Evolutionary conservation across 2,329 filamentous ascomycete genomes (phyloP).

Genomic region (Penicillium sp.): DNA sequence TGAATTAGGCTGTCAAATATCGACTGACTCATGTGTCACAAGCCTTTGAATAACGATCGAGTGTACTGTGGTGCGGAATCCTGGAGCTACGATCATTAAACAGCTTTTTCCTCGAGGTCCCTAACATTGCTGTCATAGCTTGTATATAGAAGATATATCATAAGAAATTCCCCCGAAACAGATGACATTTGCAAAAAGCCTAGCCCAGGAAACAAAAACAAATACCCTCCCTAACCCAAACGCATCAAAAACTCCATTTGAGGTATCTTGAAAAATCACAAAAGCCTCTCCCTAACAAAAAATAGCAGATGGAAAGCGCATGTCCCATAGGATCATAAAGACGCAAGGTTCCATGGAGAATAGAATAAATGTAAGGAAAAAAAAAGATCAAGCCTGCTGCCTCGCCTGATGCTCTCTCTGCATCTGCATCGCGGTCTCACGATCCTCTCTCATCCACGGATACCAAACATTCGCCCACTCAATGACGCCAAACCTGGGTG

Average conservation of each 20-base stretch:
- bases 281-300: constrained; percentile 1
- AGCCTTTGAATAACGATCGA: too few species aligned
- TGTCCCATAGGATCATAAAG: constrained; percentile 6
- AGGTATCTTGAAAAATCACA: constrained; percentile 16
- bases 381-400: constrained; percentile 10
- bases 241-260: constrained; percentile 6
- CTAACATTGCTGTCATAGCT: not conserved
- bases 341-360: not conserved
- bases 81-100: too few species aligned
- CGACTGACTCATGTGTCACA: too few species aligned
- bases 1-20: too few species aligned
- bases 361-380: not conserved
- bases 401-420: constrained; percentile 12
- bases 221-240: not conserved
- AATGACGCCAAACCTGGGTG: constrained; percentile 41
- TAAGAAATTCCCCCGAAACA: not conserved
- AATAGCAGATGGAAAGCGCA: not conserved
- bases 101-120: not conserved
- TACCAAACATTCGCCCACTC: constrained; percentile 42
- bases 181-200: not conserved
- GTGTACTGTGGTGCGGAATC: too few species aligned
- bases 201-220: not conserved
- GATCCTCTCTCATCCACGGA: constrained; percentile 43
- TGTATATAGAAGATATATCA: not conserved
- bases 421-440: constrained; percentile 20